Evolutionary conservation across 306 rosid genomes (phyloP), one percentile per base, ranked within the genome.

Genomic region (Malus asiatica): DNA sequence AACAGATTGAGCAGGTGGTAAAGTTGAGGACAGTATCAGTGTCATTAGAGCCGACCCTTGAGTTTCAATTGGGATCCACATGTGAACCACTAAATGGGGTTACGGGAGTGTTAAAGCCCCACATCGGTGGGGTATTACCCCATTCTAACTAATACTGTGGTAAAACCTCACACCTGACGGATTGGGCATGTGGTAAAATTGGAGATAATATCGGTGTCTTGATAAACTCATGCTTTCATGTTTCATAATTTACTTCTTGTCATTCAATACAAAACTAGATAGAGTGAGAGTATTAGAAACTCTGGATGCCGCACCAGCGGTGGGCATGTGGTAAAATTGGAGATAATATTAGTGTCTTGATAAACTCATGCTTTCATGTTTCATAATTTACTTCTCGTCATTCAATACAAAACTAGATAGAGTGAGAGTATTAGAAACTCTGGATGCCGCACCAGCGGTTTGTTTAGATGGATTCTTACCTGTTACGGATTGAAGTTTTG

Each of bases 391-490:
- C 40, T 44, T 58, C 57, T 30, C 20, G 6, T 76, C 25, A 12
- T 55, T 52, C 4, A 18, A 55, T 55, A 52, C 77, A 66, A 38
- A 35, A 46, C 14, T 46, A 46, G 53, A 46, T 30, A 46, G 8
- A 8, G 4, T 30, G 32, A 30, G 4, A 25, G 73, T 46, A 46
- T 46, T 46, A 8, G 16, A 46, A 46, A 9, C 58, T 44, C 40
- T 72, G 27, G 62, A 64, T 59, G 75, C 60, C 77, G 44, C 25
- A 74, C 70, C 12, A 29, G 44, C 65, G 46, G 59, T 73, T 33
- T 65, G 14, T 35, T 77, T 78, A 72, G 55, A 57, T 61, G 33
- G 61, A 72, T 79, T 3, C 25, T 44, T 16, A 32, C 45, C 84
- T 77, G 55, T 48, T 19, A 45, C 53, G 20, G 53, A 42, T 58